A percentile compares a stretch with the other conserved stretches of the same genome.
Conservation (phyloP, 208 protist species). For the Novymonas esmeraldas region DNA sequence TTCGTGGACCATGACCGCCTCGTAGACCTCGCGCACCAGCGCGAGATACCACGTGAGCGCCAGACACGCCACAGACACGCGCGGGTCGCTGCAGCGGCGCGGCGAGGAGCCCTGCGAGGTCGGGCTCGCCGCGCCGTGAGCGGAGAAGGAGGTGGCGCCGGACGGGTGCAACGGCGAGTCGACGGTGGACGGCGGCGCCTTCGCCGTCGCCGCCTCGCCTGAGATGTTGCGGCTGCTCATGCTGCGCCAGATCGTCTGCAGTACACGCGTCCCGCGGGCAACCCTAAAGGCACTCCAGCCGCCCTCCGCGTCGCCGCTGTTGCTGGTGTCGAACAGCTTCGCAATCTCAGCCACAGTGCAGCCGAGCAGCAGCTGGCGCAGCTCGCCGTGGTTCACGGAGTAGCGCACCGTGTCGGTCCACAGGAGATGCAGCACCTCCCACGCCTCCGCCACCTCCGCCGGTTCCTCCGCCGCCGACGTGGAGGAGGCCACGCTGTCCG, state of each 20-base stretch:
- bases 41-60: constrained; percentile 67
- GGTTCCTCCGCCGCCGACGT: neutral
- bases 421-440: constrained; percentile 29
- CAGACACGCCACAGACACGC: constrained; percentile 37
- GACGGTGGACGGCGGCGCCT: neutral
- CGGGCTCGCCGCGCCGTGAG: constrained; percentile 11
- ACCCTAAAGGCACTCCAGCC: neutral
- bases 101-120: constrained; percentile 22
- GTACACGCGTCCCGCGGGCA: neutral
- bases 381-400: constrained; percentile 39
- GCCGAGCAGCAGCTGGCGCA: constrained; percentile 38
- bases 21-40: constrained; percentile 47
- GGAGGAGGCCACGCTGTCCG: neutral
- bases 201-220: constrained; percentile 7
- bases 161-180: constrained; percentile 15
- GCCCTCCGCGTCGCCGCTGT: neutral
- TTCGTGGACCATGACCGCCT: constrained; percentile 38
- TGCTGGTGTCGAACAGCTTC: constrained; percentile 17
- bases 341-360: constrained; percentile 25
- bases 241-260: constrained; percentile 2
- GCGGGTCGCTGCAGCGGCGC: constrained; percentile 27
- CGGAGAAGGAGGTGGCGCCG: constrained; percentile 11
- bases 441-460: constrained; percentile 22
- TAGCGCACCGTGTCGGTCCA: constrained; percentile 58
- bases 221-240: constrained; percentile 13